Evolutionary conservation across 2,329 filamentous ascomycete genomes (phyloP).

Genomic region (Camillea tinctor): DNA sequence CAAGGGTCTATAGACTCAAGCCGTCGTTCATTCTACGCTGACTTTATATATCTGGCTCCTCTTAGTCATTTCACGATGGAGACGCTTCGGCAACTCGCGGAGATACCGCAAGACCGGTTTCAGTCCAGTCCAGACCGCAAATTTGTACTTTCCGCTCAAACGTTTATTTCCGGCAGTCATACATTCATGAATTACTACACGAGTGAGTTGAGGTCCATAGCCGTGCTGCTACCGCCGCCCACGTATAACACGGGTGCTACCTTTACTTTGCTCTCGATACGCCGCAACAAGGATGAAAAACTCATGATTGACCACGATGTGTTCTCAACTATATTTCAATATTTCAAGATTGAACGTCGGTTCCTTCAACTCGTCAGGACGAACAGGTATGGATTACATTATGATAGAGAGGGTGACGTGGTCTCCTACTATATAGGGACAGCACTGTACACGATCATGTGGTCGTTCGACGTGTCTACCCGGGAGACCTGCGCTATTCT

Average conservation of each 20-base stretch:
- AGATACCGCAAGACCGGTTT: slow-evolving; percentile 9
- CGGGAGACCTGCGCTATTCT: slow-evolving; percentile 10
- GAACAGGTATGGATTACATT: slow-evolving; percentile 11
- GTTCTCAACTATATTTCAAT: slow-evolving; percentile 6
- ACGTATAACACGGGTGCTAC: slow-evolving; percentile 6
- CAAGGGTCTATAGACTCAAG: no score
- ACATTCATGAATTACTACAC: not conserved
- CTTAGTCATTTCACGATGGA: slow-evolving; percentile 1
- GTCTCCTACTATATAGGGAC: slow-evolving; percentile 15
- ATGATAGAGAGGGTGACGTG: slow-evolving; percentile 6
- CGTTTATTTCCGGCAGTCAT: not conserved
- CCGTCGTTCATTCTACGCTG: no score
- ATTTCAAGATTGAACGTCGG: slow-evolving; percentile 7
- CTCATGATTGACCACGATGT: slow-evolving; percentile 2
- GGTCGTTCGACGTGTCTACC: slow-evolving; percentile 9
- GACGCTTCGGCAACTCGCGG: slow-evolving; percentile 10
- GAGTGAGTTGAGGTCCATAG: not conserved
- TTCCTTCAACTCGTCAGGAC: slow-evolving; percentile 11
- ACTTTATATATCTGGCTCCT: no score
- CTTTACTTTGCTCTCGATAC: slow-evolving; percentile 7
- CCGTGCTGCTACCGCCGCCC: not conserved
- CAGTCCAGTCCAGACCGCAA: not conserved
- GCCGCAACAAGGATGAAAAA: slow-evolving; percentile 8
- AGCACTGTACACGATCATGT: slow-evolving; percentile 13
- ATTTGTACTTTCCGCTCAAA: not conserved